Base-by-base conservation (phyloP, 345 rosid species). In the Bruguiera sexangula region DNA sequence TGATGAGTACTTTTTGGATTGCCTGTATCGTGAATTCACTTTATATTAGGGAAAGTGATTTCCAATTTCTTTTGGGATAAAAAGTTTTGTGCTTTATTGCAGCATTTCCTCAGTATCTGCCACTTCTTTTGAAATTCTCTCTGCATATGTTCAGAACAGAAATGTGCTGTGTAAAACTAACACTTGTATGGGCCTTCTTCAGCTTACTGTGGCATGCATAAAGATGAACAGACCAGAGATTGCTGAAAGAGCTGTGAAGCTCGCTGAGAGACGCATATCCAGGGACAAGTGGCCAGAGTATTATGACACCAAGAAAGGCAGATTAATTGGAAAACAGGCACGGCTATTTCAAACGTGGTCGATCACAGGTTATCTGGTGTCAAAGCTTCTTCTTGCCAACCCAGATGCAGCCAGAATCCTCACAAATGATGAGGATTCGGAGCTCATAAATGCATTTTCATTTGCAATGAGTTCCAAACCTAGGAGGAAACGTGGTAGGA, bases 231-330 rank as follows among this genome's bases (percentile, higher is more conserved):
- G 98, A 70, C 88, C 86, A 53, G 94, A 91, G 80, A 86, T 91
- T 65, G 97, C 98, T 27, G 88, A 79, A 76, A 87, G 75, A 67
- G 97, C 97, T 4, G 77, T 93, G 11, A 68, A 81, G 76, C 74
- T 93, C 61, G 96, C 92, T 0, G 96, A 89, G 84, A 88, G 82
- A 71, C 82, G 86, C 65, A 75, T 91, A 63, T 79, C 91, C 18
- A 55, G 76, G 70, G 97, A 93, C 82, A 86, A 83, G 71, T 93
- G 97, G 97, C 98, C 98, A 0, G 96, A 93, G 76, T 90, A 93
- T 79, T 93, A 91, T 36, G 97, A 93, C 69, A 88, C 92, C 2
- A 88, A 83, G 74, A 66, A 76, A 66, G 94, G 80, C 65, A 88
- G 94, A 76, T 91, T 93, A 66, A 91, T 91, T 10, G 96, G 98